Conservation (phyloP, 768 basidiomycete species). For the Suillus bovinus region DNA sequence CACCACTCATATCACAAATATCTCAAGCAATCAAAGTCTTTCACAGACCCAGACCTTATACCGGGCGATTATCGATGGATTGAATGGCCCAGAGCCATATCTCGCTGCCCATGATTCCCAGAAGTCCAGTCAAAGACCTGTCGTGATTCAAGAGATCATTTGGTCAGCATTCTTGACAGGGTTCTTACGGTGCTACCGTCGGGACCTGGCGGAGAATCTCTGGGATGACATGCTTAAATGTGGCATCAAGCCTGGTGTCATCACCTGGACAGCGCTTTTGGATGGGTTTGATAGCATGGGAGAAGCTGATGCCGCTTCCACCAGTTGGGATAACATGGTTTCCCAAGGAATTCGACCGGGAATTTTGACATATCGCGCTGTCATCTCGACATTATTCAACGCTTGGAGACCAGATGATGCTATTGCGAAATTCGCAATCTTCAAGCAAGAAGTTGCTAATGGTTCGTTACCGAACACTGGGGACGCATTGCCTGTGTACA, state of each 20-base stretch:
- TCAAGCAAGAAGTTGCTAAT: conserved; percentile 34
- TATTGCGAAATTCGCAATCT: conserved; percentile 49
- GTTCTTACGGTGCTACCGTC: conserved; percentile 56
- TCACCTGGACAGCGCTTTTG: conserved; percentile 73
- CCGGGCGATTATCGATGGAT: conserved; percentile 46
- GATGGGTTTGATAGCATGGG: conserved; percentile 57
- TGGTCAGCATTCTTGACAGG: conserved; percentile 70
- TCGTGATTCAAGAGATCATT: conserved; percentile 53
- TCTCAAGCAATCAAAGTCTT: conserved; percentile 38
- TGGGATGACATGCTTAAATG: conserved; percentile 67
- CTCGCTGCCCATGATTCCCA: conserved; percentile 45
- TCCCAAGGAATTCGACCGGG: conserved; percentile 59
- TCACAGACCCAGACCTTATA: conserved; percentile 50
- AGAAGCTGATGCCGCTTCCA: conserved; percentile 52
- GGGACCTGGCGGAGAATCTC: conserved; percentile 57
- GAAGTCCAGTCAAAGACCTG: conserved; percentile 39
- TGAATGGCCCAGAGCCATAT: conserved; percentile 54
- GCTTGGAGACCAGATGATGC: conserved; percentile 53
- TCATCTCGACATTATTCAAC: conserved; percentile 63
- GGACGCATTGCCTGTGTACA: conserved; percentile 54
- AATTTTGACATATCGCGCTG: conserved; percentile 62
- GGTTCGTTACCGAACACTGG: conserved; percentile 28
- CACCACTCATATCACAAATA: conserved; percentile 48
- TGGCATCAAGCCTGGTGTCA: conserved; percentile 50
- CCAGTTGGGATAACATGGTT: conserved; percentile 65